Evolutionary conservation across 169 alveolate genomes (phyloP).

Genomic region (Plasmodium gallinaceum): DNA sequence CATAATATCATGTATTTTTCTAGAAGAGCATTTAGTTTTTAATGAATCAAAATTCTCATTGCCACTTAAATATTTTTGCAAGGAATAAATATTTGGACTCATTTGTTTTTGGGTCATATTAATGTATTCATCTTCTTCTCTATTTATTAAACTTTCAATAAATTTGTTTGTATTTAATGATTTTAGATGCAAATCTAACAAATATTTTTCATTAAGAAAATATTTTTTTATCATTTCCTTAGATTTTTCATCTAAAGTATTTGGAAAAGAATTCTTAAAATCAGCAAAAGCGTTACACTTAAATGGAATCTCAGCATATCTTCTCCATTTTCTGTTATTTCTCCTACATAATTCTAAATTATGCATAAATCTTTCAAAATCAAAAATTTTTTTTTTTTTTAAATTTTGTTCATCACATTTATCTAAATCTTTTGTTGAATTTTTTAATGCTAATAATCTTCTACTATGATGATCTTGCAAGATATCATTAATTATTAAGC

Average conservation of each 20-base stretch:
- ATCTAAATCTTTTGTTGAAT: constrained; percentile 11
- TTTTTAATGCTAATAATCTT: constrained; percentile 28
- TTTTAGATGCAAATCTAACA: constrained; percentile 78
- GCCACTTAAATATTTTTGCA: constrained; percentile 23
- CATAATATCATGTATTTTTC: neutral
- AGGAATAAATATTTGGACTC: constrained; percentile 32
- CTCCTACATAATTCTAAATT: constrained; percentile 71
- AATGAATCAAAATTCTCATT: constrained; percentile 11
- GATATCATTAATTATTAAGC: constrained; percentile 60
- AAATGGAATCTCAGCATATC: constrained; percentile 36
- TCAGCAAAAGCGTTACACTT: constrained; percentile 67
- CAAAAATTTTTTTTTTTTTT: constrained; percentile 46
- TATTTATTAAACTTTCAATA: constrained; percentile 47
- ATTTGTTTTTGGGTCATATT: constrained; percentile 42
- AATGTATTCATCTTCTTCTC: constrained; percentile 59
- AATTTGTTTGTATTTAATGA: constrained; percentile 59
- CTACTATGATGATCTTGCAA: constrained; percentile 33
- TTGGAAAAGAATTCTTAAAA: constrained; percentile 61
- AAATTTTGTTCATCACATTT: neutral
- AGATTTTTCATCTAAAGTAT: constrained; percentile 51
- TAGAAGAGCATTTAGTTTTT: neutral
- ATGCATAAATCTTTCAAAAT: constrained; percentile 56
- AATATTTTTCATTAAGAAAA: constrained; percentile 73
- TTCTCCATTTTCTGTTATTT: constrained; percentile 68
- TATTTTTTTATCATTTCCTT: constrained; percentile 76